Percentiles rank a stretch among this genome's conserved stretches.
These are phyloP conservation scores for Diaporthe citri DNA, from an alignment of 2,329 filamentous ascomycete species.

Conservation along the genomic window DNA sequence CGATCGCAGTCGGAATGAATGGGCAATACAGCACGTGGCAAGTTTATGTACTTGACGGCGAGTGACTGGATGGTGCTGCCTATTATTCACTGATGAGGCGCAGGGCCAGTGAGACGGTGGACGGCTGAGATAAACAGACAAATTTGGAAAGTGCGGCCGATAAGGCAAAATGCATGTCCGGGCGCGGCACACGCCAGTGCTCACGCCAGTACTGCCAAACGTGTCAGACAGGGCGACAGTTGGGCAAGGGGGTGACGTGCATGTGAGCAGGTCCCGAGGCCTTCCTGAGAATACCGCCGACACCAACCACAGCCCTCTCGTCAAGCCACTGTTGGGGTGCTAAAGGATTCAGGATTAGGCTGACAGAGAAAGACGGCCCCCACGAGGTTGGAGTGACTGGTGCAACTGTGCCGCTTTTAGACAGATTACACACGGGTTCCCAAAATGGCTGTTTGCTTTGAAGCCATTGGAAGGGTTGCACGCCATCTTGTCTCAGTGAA, in stretches of 20 bases:
- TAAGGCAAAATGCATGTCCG: neutral
- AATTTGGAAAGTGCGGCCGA: conserved; percentile 3
- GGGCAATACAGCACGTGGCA: neutral
- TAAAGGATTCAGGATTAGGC: conserved; percentile 31
- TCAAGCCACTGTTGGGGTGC: conserved; percentile 10
- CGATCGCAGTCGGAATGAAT: too few relatives aligned
- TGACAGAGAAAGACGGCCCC: neutral
- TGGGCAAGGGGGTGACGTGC: neutral
- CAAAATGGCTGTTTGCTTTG: neutral
- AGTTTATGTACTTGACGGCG: neutral
- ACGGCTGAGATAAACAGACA: conserved; percentile 2
- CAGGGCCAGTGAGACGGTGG: neutral
- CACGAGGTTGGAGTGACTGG: neutral
- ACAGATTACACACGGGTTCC: neutral
- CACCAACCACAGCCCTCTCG: neutral
- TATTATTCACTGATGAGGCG: neutral
- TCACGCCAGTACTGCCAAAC: neutral
- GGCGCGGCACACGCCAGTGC: neutral
- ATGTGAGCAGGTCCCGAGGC: conserved; percentile 25
- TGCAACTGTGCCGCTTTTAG: neutral
- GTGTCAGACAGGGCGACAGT: conserved; percentile 16
- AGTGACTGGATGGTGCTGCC: neutral
- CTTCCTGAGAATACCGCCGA: conserved; percentile 3
- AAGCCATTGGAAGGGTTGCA: neutral
- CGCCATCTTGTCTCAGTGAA: neutral